Conservation (phyloP, 2,329 filamentous ascomycete genomes). For the Penicillium griseofulvum region DNA sequence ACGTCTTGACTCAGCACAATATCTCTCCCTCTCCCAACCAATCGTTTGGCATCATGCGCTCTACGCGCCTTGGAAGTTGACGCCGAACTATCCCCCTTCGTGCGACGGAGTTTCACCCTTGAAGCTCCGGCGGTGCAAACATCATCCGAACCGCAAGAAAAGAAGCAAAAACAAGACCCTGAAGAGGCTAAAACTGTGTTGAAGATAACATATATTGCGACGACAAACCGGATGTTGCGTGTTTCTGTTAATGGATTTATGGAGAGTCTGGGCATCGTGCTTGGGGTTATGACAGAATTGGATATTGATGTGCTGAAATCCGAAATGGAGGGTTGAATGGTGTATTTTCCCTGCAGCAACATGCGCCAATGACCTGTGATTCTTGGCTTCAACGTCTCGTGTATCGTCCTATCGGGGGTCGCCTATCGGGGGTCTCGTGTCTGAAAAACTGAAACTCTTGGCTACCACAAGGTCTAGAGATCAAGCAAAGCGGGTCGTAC, state of each 20-base stretch:
- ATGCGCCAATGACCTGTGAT: background rate
- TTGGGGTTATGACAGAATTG: slow-evolving; percentile 87
- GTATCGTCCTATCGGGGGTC: background rate
- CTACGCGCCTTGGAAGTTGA: slow-evolving; percentile 78
- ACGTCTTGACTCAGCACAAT: slow-evolving; percentile 57
- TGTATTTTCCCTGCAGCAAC: background rate
- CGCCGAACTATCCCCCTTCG: slow-evolving; percentile 80
- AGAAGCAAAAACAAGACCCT: slow-evolving; percentile 22
- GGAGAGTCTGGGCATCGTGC: slow-evolving; percentile 78
- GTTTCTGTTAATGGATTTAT: slow-evolving; percentile 97
- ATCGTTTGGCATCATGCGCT: slow-evolving; percentile 73
- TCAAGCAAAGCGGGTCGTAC: slow-evolving; percentile 6
- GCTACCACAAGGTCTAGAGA: slow-evolving; percentile 3
- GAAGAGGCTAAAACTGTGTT: slow-evolving; percentile 56
- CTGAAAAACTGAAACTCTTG: background rate
- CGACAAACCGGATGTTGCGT: slow-evolving; percentile 93
- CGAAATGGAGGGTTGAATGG: slow-evolving; percentile 25
- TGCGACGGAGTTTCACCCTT: slow-evolving; percentile 68
- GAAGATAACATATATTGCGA: slow-evolving; percentile 74
- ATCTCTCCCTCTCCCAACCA: slow-evolving; percentile 75
- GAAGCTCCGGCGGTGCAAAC: slow-evolving; percentile 28
- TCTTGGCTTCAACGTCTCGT: slow-evolving; percentile 2
- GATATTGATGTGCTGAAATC: slow-evolving; percentile 74
- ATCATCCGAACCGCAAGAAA: slow-evolving; percentile 23
- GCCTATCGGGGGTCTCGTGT: background rate